A percentile compares a stretch with the other conserved stretches of the same genome.
These are phyloP conservation scores for Vigna radiata DNA, from an alignment of 306 rosid genomes.

Conservation along the genomic window DNA sequence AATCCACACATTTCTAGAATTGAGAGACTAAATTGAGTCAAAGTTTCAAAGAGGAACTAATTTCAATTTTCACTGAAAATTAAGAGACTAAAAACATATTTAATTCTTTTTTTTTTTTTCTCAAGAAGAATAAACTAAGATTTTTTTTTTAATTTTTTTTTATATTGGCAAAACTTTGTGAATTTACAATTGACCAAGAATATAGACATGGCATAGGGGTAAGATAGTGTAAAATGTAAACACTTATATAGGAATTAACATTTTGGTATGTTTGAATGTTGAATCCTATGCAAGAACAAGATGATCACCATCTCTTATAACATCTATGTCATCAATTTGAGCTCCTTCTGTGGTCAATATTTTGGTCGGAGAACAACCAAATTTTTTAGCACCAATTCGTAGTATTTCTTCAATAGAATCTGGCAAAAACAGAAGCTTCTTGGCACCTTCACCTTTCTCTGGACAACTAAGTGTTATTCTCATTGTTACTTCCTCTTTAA, in stretches of 20 bases:
- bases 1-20: too few species aligned
- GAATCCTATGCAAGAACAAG: slow-evolving; percentile 49
- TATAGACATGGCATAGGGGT: neutral
- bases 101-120: too few species aligned
- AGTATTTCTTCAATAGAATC: slow-evolving; percentile 54
- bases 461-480: slow-evolving; percentile 63
- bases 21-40: too few species aligned
- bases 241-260: neutral
- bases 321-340: slow-evolving; percentile 62
- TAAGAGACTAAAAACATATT: too few species aligned
- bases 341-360: slow-evolving; percentile 65
- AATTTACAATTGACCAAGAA: neutral
- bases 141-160: too few species aligned
- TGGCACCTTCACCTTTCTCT: slow-evolving; percentile 48
- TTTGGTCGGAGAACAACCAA: slow-evolving; percentile 51
- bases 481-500: slow-evolving; percentile 1
- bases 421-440: slow-evolving; percentile 64
- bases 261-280: neutral
- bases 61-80: too few species aligned
- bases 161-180: neutral
- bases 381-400: slow-evolving; percentile 60
- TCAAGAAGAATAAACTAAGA: too few species aligned
- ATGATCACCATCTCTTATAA: slow-evolving; percentile 72
- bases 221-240: neutral
- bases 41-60: too few species aligned